These are phyloP conservation scores for Tolypocladium amazonense DNA, from an alignment of 2,329 filamentous ascomycete species.

Conservation along the genomic window DNA sequence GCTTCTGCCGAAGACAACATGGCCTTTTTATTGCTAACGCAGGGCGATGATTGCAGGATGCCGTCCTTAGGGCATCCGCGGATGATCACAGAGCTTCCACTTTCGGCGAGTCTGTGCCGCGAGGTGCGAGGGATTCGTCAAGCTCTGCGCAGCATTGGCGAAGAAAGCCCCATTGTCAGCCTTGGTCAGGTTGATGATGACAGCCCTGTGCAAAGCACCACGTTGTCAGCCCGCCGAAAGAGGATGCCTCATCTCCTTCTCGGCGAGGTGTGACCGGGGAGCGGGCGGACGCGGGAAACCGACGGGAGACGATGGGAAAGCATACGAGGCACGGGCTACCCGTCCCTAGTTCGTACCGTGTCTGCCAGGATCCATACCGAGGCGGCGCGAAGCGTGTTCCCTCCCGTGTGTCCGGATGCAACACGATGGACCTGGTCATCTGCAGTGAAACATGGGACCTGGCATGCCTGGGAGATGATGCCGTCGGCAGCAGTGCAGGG, in stretches of 20 bases:
- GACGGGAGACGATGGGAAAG: not conserved
- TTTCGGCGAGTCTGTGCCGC: not conserved
- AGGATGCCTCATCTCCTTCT: not conserved
- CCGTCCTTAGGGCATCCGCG: not conserved
- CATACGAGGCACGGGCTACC: not conserved
- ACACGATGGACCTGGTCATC: not conserved
- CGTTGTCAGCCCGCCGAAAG: not conserved
- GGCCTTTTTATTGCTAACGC: not conserved
- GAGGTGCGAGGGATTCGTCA: not conserved
- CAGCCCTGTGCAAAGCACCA: not conserved
- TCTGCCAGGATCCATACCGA: not conserved
- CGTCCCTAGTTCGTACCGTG: not conserved
- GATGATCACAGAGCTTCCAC: not conserved
- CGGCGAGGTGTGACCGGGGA: not conserved
- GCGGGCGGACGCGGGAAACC: not conserved
- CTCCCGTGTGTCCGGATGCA: not conserved
- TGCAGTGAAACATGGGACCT: slow-evolving; percentile 3
- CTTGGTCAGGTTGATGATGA: not conserved
- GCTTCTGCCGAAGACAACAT: not conserved
- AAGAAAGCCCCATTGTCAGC: not conserved
- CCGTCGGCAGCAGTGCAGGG: not conserved
- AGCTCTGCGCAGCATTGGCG: not conserved
- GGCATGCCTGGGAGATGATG: not conserved
- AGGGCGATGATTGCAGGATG: not conserved
- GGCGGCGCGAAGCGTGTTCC: not conserved